Evolutionary conservation across 441 rosid species (phyloP), one percentile per base, ranked within the genome.

Genomic region (Kokia cookei): DNA sequence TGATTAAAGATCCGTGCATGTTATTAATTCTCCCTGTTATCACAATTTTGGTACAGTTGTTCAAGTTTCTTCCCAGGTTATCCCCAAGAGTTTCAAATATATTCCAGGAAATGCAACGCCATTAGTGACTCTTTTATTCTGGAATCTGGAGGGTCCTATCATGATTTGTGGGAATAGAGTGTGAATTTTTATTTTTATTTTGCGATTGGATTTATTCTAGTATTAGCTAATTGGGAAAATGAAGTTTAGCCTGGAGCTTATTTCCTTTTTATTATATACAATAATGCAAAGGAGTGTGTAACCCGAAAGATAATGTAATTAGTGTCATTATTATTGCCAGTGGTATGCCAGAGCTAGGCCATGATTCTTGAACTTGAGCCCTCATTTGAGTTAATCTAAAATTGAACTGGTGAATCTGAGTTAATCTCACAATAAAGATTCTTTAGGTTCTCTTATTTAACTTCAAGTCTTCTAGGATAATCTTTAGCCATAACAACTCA

Each of bases 51-150:
- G 48, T 80, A 81, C 94, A 92, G 97, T 55, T 93, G 77, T 91
- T 89, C 78, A 92, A 89, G 82, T 88, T 82, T 84, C 96, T 94
- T 65, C 97, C 97, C 67, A 81, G 92, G 78, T 71, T 94, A 75
- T 90, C 97, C 40, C 91, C 90, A 0, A 82, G 66, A 84, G 97
- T 94, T 74, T 72, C 94, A 22, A 90, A 80, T 80, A 88, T 94
- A 68, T 84, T 91, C 82, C 82, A n/a, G 37, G 93, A 89, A 84
- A 88, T 94, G 93, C 83, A 80, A 83, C 91, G 96, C 9, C 98
- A 90, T 80, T 91, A 88, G 87, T 11, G 17, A 60, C 60, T 58
- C 32, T 53, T 55, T 67, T 69, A 48, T 2, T 54, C 3, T 9
- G 26, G n/a, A 37, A 40, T 54, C 17, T 58, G 63, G 35, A 17